These are phyloP conservation scores for Aspergillus quadricinctus DNA, from an alignment of 2,329 filamentous ascomycete genomes.

Conservation along the genomic window DNA sequence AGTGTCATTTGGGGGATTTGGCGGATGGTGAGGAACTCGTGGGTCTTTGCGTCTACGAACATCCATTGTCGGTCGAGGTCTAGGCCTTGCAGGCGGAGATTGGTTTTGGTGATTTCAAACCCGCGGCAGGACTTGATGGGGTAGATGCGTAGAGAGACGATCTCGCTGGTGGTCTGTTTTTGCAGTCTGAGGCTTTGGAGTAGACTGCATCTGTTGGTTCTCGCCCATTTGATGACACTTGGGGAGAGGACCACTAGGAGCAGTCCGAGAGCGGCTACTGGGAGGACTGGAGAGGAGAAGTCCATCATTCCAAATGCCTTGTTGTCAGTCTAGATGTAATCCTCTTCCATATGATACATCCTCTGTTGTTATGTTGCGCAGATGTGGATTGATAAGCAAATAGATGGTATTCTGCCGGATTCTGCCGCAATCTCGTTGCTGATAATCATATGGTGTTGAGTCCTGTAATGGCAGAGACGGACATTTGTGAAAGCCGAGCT, in stretches of 20 bases:
- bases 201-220: constrained; percentile 4
- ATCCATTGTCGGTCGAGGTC: constrained; percentile 64
- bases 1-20: constrained; percentile 59
- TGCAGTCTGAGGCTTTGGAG: constrained; percentile 11
- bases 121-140: constrained; percentile 65
- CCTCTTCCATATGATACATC: background rate
- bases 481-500: too few species aligned
- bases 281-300: background rate
- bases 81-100: constrained; percentile 53
- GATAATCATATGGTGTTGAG: too few species aligned
- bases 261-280: background rate
- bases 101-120: constrained; percentile 50
- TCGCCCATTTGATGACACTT: constrained; percentile 11
- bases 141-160: constrained; percentile 51
- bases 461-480: too few species aligned
- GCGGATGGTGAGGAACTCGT: constrained; percentile 60
- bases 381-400: background rate
- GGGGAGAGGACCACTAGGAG: constrained; percentile 14
- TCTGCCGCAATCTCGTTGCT: too few species aligned
- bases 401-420: background rate
- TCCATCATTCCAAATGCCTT: background rate
- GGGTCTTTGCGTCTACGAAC: constrained; percentile 53
- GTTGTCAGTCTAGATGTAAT: background rate
- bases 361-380: background rate
- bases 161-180: constrained; percentile 22